These are phyloP conservation scores for Jaapia argillacea DNA, from an alignment of 768 basidiomycete genomes.

Conservation along the genomic window DNA sequence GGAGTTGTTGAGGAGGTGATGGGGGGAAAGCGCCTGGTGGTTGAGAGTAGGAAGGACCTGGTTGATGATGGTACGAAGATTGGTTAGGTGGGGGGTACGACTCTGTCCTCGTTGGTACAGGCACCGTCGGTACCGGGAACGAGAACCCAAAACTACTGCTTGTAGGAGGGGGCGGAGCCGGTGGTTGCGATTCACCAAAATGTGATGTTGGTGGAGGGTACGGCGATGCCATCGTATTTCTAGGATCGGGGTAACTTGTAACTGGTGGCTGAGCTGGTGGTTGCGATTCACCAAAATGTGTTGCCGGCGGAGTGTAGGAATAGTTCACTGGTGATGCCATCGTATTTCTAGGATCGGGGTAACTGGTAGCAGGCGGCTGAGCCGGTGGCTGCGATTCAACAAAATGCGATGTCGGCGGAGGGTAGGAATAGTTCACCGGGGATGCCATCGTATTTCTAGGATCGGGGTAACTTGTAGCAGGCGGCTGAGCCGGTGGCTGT, in stretches of 20 bases:
- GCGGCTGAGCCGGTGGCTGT: background rate
- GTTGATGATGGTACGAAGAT: too few species aligned
- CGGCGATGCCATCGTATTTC: too few species aligned
- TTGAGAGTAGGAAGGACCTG: background rate
- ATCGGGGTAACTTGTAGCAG: background rate
- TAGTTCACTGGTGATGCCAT: background rate
- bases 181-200: constrained; percentile 1
- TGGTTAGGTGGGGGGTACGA: too few species aligned
- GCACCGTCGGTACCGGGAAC: too few species aligned
- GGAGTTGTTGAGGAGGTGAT: constrained; percentile 4
- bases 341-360: too few species aligned
- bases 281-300: background rate
- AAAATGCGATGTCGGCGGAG: background rate
- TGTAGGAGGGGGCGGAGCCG: too few species aligned
- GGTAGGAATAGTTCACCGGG: background rate
- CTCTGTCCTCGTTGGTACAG: too few species aligned
- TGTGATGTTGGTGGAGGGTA: background rate
- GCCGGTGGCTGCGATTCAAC: constrained; percentile 8
- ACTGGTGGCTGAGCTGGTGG: too few species aligned
- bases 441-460: background rate
- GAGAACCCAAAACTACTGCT: too few species aligned
- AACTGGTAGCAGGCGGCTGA: constrained; percentile 14
- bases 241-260: too few species aligned
- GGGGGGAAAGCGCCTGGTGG: background rate
- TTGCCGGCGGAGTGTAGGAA: background rate